Evolutionary conservation across 495 filamentous ascomycete species (phyloP).

Genomic region (Penicillium atrosanguineum): DNA sequence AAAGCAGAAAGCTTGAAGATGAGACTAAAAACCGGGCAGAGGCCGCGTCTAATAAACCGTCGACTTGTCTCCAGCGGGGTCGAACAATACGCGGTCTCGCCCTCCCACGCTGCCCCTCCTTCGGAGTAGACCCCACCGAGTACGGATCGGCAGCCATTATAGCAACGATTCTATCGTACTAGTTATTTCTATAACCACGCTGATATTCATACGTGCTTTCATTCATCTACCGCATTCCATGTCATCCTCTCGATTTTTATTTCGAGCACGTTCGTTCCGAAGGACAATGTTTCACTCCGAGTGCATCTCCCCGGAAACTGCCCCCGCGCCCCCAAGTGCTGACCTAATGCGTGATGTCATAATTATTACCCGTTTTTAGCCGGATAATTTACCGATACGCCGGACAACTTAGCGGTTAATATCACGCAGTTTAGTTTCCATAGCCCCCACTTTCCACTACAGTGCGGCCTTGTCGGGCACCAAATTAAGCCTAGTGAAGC

Average conservation of each 20-base stretch:
- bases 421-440: neutral
- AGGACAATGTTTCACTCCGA: too few relatives aligned
- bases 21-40: conserved; percentile 2
- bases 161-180: too few relatives aligned
- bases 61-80: conserved; percentile 13
- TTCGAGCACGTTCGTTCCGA: too few relatives aligned
- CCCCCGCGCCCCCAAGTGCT: neutral
- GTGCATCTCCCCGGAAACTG: neutral
- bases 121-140: conserved; percentile 28
- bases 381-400: conserved; percentile 7
- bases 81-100: neutral
- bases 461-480: conserved; percentile 7
- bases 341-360: conserved; percentile 12
- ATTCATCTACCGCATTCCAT: too few relatives aligned
- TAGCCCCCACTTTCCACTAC: neutral
- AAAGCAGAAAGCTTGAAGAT: neutral
- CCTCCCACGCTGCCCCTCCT: conserved; percentile 14
- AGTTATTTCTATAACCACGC: too few relatives aligned
- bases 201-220: too few relatives aligned
- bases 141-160: neutral
- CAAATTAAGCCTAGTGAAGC: conserved; percentile 6
- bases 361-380: conserved; percentile 14
- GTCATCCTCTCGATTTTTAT: too few relatives aligned
- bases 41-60: neutral
- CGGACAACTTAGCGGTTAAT: neutral